Evolutionary conservation across 805 yeast genomes (phyloP).

Genomic region (Metschnikowia dekortorum): DNA sequence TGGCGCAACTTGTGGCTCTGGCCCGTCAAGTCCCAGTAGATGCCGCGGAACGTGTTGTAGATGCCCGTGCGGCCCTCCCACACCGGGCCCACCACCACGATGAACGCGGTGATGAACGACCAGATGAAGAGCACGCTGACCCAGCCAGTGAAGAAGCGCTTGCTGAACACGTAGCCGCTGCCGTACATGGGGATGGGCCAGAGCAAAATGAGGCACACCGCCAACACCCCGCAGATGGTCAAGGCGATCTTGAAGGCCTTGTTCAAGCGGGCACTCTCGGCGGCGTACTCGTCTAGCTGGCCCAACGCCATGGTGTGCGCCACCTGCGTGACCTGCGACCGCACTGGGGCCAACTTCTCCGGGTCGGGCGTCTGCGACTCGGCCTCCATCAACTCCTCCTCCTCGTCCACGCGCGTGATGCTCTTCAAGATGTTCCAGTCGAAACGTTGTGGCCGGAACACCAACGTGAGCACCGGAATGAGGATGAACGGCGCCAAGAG

Average conservation of each 20-base stretch:
- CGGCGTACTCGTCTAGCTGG: constrained; percentile 22
- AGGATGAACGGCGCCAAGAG: constrained; percentile 65
- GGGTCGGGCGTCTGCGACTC: constrained; percentile 17
- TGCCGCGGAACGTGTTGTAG: constrained; percentile 62
- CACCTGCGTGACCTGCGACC: constrained; percentile 35
- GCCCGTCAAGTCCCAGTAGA: constrained; percentile 82
- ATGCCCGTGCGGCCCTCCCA: constrained; percentile 71
- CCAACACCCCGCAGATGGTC: constrained; percentile 54
- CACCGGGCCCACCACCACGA: constrained; percentile 66
- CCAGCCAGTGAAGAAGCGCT: constrained; percentile 85
- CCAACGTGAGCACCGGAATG: constrained; percentile 60
- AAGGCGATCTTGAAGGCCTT: constrained; percentile 61
- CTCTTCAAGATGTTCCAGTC: constrained; percentile 62
- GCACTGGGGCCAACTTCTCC: constrained; percentile 30
- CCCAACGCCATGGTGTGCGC: constrained; percentile 35
- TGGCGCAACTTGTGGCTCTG: constrained; percentile 65
- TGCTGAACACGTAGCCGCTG: constrained; percentile 66
- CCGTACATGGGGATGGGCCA: constrained; percentile 99
- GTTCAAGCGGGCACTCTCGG: constrained; percentile 49
- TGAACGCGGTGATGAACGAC: constrained; percentile 63
- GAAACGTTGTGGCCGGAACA: constrained; percentile 66
- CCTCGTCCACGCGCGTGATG: constrained; percentile 67
- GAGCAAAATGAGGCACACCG: constrained; percentile 59
- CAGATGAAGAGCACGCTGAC: constrained; percentile 75
- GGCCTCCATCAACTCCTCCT: constrained; percentile 54